Evolutionary conservation across 2,329 filamentous ascomycete genomes (phyloP).

Genomic region (Kalmusia sp.): DNA sequence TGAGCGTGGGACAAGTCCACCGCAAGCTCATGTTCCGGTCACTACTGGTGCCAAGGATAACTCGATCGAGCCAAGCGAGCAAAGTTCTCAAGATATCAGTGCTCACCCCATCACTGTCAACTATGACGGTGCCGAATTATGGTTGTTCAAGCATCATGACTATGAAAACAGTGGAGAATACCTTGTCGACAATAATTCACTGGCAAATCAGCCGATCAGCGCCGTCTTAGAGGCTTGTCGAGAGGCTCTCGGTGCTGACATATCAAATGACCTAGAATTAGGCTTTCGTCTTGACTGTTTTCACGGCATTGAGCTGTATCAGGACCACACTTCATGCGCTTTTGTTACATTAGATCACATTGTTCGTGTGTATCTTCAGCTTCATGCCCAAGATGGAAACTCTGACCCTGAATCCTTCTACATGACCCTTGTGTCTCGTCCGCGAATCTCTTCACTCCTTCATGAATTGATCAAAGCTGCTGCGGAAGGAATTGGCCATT

Average conservation of each 20-base stretch:
- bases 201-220: constrained; percentile 48
- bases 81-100: constrained; percentile 13
- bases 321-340: constrained; percentile 41
- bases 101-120: constrained; percentile 35
- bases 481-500: constrained; percentile 64
- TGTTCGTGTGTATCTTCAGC: constrained; percentile 64
- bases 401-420: constrained; percentile 63
- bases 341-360: constrained; percentile 54
- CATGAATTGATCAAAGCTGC: constrained; percentile 60
- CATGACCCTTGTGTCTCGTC: constrained; percentile 61
- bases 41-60: constrained; percentile 1
- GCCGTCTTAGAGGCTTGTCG: constrained; percentile 65
- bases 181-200: constrained; percentile 33
- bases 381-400: constrained; percentile 66
- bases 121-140: constrained; percentile 36
- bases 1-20: background rate
- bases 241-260: constrained; percentile 60
- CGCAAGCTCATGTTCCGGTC: constrained; percentile 13
- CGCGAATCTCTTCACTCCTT: constrained; percentile 62
- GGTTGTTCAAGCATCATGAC: constrained; percentile 41
- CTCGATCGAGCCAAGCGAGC: constrained; percentile 15
- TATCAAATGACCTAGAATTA: constrained; percentile 60
- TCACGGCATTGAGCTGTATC: constrained; percentile 37
- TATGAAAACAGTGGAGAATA: constrained; percentile 38
- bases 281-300: constrained; percentile 55